Evolutionary conservation across 495 filamentous ascomycete genomes (phyloP).

Genomic region (Lasiosphaeriaceae sp.): DNA sequence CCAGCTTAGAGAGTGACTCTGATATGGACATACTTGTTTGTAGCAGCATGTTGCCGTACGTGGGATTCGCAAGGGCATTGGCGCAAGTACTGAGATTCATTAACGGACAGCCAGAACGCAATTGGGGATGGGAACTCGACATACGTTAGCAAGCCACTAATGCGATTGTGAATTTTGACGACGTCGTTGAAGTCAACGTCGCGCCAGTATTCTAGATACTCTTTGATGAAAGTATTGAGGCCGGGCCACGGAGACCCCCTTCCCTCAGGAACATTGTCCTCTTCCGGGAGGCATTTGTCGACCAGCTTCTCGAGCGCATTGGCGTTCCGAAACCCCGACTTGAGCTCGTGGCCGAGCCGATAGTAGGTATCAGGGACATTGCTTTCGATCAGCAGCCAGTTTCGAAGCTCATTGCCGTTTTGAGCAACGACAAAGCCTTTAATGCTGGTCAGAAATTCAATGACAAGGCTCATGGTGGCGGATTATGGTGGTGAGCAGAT

Average conservation of each 20-base stretch:
- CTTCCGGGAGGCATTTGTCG: conserved; percentile 50
- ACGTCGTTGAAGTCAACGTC: conserved; percentile 73
- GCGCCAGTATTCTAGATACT: conserved; percentile 74
- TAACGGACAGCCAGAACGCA: background rate
- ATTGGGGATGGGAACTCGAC: conserved; percentile 21
- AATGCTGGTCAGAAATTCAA: conserved; percentile 38
- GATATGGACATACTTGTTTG: conserved; percentile 74
- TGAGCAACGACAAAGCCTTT: conserved; percentile 35
- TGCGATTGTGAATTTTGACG: conserved; percentile 66
- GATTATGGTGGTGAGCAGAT: too few relatives aligned
- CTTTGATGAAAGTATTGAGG: conserved; percentile 71
- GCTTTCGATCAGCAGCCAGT: conserved; percentile 44
- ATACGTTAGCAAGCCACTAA: conserved; percentile 70
- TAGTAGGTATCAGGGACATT: conserved; percentile 57
- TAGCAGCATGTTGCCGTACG: conserved; percentile 73
- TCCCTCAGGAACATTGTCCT: conserved; percentile 43
- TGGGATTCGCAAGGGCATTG: conserved; percentile 72
- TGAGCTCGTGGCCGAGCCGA: conserved; percentile 63
- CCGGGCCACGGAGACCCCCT: conserved; percentile 64
- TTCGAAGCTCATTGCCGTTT: conserved; percentile 38
- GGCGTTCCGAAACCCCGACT: conserved; percentile 49
- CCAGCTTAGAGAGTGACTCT: conserved; percentile 68
- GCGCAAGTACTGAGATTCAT: conserved; percentile 58
- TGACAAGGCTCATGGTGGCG: conserved; percentile 31
- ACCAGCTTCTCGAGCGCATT: conserved; percentile 59